phyloP scores from a whole-genome alignment of 495 filamentous ascomycete genomes.

The Neurospora sp. region DNA sequence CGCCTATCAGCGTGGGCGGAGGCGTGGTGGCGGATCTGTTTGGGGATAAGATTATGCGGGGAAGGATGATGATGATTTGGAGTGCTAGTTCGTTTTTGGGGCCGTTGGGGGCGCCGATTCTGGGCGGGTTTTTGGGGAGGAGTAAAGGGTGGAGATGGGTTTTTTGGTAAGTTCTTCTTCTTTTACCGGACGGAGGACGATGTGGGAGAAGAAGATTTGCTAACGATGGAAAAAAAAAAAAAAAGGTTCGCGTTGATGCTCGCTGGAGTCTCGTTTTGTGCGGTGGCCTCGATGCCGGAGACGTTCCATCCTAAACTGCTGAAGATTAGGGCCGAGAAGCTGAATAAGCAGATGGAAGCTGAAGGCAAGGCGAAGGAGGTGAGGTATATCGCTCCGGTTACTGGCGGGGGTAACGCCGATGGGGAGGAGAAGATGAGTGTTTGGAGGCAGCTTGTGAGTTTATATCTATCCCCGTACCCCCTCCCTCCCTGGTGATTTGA shows the following conservation, averaged over 20 bases:
- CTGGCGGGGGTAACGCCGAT: constrained; percentile 1
- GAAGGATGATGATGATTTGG: constrained; percentile 22
- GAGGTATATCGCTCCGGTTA: constrained; percentile 8
- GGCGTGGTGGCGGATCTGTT: constrained; percentile 77
- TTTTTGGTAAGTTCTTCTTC: constrained; percentile 31
- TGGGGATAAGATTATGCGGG: constrained; percentile 11
- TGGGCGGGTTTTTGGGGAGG: constrained; percentile 28
- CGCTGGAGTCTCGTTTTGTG: constrained; percentile 24
- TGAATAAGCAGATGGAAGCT: constrained; percentile 29
- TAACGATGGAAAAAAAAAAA: too few relatives aligned
- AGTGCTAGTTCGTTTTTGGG: constrained; percentile 22
- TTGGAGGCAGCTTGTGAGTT: constrained; percentile 14
- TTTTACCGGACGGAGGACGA: too few relatives aligned
- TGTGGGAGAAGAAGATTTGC: too few relatives aligned
- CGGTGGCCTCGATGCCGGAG: constrained; percentile 30
- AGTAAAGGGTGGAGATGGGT: constrained; percentile 38
- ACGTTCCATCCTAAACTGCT: constrained; percentile 42
- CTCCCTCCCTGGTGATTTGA: not conserved
- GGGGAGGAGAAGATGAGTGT: constrained; percentile 7
- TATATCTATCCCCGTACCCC: not conserved
- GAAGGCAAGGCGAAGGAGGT: not conserved
- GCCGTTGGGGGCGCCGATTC: constrained; percentile 38
- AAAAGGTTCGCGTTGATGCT: constrained; percentile 35
- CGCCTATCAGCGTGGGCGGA: constrained; percentile 72
- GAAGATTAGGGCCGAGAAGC: constrained; percentile 31